A percentile compares a stretch with the other conserved stretches of the same genome.
Evolutionary conservation across 2,329 filamentous ascomycete species (phyloP).

Genomic region (Thielaviopsis cerberus): DNA sequence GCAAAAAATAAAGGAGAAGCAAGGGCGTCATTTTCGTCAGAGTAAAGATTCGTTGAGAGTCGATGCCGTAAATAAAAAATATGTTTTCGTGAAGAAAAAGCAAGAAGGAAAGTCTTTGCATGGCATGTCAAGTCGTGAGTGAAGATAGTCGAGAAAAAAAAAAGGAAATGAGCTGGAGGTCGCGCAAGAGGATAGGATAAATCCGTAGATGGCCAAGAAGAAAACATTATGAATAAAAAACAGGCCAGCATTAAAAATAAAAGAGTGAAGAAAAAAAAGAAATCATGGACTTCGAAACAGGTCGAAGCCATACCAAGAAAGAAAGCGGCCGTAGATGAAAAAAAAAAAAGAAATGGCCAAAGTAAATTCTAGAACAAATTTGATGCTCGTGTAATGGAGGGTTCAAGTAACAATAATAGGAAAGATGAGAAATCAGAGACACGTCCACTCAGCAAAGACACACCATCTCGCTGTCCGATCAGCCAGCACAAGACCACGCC

Average conservation of each 20-base stretch:
- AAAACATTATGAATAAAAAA: background rate
- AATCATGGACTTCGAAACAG: background rate
- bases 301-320: background rate
- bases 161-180: background rate
- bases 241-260: background rate
- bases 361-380: background rate
- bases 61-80: too few species aligned
- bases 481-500: conserved; percentile 65
- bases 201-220: background rate
- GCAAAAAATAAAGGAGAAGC: too few species aligned
- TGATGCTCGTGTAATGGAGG: background rate
- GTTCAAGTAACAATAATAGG: background rate
- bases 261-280: background rate
- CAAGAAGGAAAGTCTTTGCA: background rate
- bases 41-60: too few species aligned
- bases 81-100: background rate
- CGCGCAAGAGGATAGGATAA: too few species aligned
- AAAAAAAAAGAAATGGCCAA: background rate
- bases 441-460: conserved; percentile 78
- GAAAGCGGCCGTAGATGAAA: background rate
- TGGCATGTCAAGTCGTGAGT: background rate
- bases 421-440: conserved; percentile 18
- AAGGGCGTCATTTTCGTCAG: too few species aligned
- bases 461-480: conserved; percentile 76
- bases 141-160: background rate